Evolutionary conservation across 345 rosid genomes (phyloP).

Genomic region (Ailanthus altissimus): DNA sequence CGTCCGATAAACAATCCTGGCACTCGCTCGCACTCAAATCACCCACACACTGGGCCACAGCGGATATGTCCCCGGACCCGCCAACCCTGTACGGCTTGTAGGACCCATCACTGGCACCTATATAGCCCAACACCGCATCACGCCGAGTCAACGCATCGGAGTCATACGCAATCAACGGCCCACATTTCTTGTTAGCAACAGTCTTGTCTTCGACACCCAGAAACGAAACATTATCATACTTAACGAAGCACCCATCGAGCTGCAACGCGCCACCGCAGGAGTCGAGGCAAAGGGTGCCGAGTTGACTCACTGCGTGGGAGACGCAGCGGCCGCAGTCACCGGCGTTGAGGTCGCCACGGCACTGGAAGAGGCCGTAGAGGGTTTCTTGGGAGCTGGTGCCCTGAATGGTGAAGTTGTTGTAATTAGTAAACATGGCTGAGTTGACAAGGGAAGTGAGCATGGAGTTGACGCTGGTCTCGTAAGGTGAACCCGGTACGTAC

Average conservation of each 20-base stretch:
- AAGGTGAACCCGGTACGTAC: conserved; percentile 56
- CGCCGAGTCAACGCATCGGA: conserved; percentile 47
- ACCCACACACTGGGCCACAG: conserved; percentile 76
- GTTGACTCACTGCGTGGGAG: conserved; percentile 55
- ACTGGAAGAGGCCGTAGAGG: conserved; percentile 77
- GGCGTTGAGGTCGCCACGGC: conserved; percentile 76
- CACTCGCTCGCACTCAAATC: conserved; percentile 72
- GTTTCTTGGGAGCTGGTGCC: conserved; percentile 44
- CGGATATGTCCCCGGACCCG: conserved; percentile 51
- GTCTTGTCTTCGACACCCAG: conserved; percentile 83
- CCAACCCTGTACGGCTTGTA: conserved; percentile 53
- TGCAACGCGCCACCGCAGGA: conserved; percentile 68
- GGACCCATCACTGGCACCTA: conserved; percentile 48
- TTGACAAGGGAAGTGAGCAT: conserved; percentile 76
- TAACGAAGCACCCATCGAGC: conserved; percentile 71
- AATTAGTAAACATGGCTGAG: conserved; percentile 61
- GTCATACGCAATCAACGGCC: conserved; percentile 46
- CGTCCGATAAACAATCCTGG: conserved; percentile 84
- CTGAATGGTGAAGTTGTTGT: conserved; percentile 58
- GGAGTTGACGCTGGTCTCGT: conserved; percentile 70
- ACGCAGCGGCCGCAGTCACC: conserved; percentile 73
- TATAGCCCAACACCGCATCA: conserved; percentile 56
- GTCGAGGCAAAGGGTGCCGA: conserved; percentile 54
- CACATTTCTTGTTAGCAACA: conserved; percentile 62
- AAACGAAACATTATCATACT: conserved; percentile 66